Percentiles rank a stretch among this genome's conserved stretches.
phyloP scores from a whole-genome alignment of 1,139 yeast genomes.

The Lodderomyces elongisporus region DNA sequence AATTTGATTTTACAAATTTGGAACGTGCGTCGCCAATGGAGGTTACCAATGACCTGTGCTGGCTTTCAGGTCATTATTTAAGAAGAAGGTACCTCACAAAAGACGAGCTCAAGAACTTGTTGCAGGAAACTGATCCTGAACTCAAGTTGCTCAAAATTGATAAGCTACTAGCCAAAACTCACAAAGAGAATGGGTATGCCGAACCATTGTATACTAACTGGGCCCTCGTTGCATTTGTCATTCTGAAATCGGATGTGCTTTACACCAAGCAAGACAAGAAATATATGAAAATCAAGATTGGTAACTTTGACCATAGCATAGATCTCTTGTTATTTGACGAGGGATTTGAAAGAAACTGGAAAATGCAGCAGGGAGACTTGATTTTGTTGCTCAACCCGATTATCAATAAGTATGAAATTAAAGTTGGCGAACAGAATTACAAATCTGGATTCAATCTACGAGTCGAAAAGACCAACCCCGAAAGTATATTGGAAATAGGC shows the following conservation, averaged over 20 bases:
- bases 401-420: constrained; percentile 24
- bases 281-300: constrained; percentile 58
- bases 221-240: constrained; percentile 66
- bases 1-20: constrained; percentile 14
- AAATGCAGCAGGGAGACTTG: constrained; percentile 67
- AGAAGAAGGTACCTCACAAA: constrained; percentile 43
- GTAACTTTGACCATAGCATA: constrained; percentile 58
- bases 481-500: constrained; percentile 68
- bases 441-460: constrained; percentile 52
- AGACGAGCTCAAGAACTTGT: constrained; percentile 19
- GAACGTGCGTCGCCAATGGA: constrained; percentile 9
- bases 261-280: constrained; percentile 34
- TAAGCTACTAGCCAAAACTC: constrained; percentile 58
- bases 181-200: constrained; percentile 55
- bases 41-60: constrained; percentile 20
- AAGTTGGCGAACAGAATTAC: constrained; percentile 5
- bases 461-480: constrained; percentile 41
- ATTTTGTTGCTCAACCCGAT: constrained; percentile 73
- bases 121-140: constrained; percentile 17
- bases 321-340: constrained; percentile 62
- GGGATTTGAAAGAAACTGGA: constrained; percentile 69
- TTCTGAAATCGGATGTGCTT: constrained; percentile 50
- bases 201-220: constrained; percentile 74
- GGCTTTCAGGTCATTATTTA: constrained; percentile 13
- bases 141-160: constrained; percentile 52